Evolutionary conservation across 2,329 filamentous ascomycete genomes (phyloP), one percentile per base, ranked within the genome.

Genomic region (Apiospora koreana): DNA sequence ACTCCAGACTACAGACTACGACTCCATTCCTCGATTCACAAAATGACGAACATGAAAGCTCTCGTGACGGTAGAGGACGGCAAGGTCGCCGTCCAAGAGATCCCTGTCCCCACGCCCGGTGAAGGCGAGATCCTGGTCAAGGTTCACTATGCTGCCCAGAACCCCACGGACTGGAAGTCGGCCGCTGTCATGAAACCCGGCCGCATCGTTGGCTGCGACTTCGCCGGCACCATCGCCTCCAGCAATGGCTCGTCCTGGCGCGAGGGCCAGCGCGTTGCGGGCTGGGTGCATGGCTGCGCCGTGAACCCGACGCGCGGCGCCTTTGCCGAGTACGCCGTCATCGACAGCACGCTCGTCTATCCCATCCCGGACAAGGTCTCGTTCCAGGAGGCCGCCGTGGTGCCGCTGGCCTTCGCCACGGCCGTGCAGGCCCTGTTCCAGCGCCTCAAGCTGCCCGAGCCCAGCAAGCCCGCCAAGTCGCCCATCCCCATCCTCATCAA

Each of bases 371-470:
- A 79, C 66, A 50, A 65, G 1, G 66, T 78, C n/a, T 75, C 76
- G 14, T 73, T 75, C 68, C 72, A 74, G 69, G 75, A 78, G 31
- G 78, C 76, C 2, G 76, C 76, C 23, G 76, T 74, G 35, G 38
- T 78, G 23, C 75, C 75, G 21, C 72, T 82, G 79, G 82, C 73
- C 76, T 87, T 72, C 80, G 86, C 69, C 74, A 88, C 71, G 80
- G 87, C 79, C 79, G 84, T 74, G 58, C 79, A 80, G 72, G 78
- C 77, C 25, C 68, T 80, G 68, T 76, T 79, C 73, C 75, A 75
- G 70, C 74, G 79, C 18, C 72, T 80, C 4, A 71, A 73, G 25
- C 73, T 79, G 23, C 78, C 78, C 2, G 78, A 79, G 72, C 78
- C 78, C 2, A 74, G 73, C 72, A 75, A 73, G 69, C 77, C 78